Evolutionary conservation across 1,284 basidiomycete species (phyloP), one percentile per base, ranked within the genome.

Genomic region (Leccinum pallidistipes): DNA sequence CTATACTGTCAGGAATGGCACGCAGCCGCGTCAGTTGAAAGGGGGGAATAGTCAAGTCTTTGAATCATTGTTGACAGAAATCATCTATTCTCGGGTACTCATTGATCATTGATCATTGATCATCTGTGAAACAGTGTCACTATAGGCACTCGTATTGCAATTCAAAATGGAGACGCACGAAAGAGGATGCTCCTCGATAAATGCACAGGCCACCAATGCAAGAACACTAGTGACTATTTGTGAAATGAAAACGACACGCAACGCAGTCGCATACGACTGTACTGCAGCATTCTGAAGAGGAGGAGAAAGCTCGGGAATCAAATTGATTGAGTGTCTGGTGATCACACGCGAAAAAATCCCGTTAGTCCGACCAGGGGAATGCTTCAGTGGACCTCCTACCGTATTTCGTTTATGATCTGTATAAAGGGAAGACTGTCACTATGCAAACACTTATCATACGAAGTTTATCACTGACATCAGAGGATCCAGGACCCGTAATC

Each of bases 221-320:
- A 90, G 69, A 69, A 90, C 68, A 65, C 86, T 87, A 65, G 86
- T 76, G 27, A 81, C 88, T 63, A 83, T 81, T 71, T 87, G 89
- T 69, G 87, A 88, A 62, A 94, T 84, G 79, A 98, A 99, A 58
- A 97, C 94, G 66, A 87, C 85, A 67, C 86, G 86, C 66, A 98
- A 79, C 51, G 94, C 92, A 69, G 86, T 84, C 36, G 87, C 86
- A 77, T 98, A 99, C 0, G 93, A 92, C 64, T 85, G 82, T 52
- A 92, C 83, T 1, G 95, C 97, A 34, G 87, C 87, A 66, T 83
- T 76, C 68, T 81, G 84, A 56, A 88, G 71, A 34, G 76, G 69
- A 50, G 86, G 85, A 9, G 87, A 80, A 50, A 98, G 82, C 52
- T 80, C 77, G 56, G 86, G 85, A 77, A 98, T 95, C 62, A 90